phyloP scores from a whole-genome alignment of 129 eudicot genomes.

The Apium graveolens region DNA sequence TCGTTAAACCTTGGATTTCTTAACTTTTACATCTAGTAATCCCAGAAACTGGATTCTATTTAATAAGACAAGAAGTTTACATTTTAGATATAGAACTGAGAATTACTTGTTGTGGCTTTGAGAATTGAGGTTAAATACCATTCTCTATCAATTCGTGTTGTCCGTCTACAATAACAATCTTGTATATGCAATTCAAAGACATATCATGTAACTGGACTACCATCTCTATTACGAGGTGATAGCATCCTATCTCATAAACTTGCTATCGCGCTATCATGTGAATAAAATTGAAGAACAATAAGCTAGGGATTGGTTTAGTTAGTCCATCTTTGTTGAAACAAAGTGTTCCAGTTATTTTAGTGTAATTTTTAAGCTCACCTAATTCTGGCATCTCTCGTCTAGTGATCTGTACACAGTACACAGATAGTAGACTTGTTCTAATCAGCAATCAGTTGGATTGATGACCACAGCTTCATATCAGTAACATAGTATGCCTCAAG shows the following conservation, averaged over 20 bases:
- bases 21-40: neutral
- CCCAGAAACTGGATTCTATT: neutral
- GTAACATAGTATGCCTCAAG: neutral
- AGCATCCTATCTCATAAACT: neutral
- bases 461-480: neutral
- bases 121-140: neutral
- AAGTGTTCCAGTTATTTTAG: neutral
- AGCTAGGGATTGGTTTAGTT: neutral
- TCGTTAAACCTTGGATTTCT: neutral
- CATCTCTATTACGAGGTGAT: neutral
- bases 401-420: neutral
- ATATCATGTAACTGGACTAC: neutral
- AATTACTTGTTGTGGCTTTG: neutral
- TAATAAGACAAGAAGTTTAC: neutral
- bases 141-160: neutral
- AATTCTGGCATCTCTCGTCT: neutral
- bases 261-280: neutral
- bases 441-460: neutral
- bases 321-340: neutral
- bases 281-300: neutral
- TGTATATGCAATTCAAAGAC: neutral
- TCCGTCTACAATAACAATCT: neutral
- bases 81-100: neutral
- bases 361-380: neutral
- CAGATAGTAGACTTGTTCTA: neutral